Base-by-base conservation (phyloP, 2,329 filamentous ascomycete species). In the Botrytis byssoidea region DNA sequence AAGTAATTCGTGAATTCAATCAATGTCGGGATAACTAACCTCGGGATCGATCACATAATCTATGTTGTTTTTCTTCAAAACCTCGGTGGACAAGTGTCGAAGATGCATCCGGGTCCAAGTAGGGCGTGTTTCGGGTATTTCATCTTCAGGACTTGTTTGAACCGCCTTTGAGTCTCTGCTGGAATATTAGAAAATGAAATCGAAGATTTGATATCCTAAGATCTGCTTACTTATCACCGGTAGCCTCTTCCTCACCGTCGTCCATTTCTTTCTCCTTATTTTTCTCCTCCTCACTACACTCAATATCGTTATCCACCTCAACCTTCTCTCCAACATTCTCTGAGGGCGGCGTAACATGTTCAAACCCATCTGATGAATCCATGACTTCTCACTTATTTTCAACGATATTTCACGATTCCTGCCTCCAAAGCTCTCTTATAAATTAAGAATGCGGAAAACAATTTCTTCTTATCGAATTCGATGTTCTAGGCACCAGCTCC, bases 81-180 rank as follows among this genome's bases (percentile, higher is more conserved):
- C 90, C 81, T 91, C 89, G 71, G 90, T 84, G 0, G 89, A 90
- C 37, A 91, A 82, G 79, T 91, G 86, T 71, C 85, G 84, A 35
- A 88, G 85, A 1, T 88, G 83, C 88, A 91, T 91, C 76, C 89
- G 86, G 20, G 89, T 91, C 78, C 90, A 91, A 0, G 88, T 90
- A 1, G 88, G 86, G 2, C 86, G 83, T 22, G 10, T n/a, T 29
- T 57, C 46, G 7, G 20, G 4, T 2, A 7, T n/a, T 44, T 14
- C 5, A 22, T 81, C 72, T 70, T 75, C 86, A 63, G 90, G 81
- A 61, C 86, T 85, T 35, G 83, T 83, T 79, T 86, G 84, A 40
- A 81, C 80, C 61, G 81, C 73, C 69, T 80, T 77, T 42, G n/a
- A 80, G 75, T 81, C 70, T 82, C 57, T 78, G 65, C 60, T 79